Percentiles rank a stretch among this genome's conserved stretches.
Evolutionary conservation across 2,329 filamentous ascomycete genomes (phyloP).

Genomic region (Claviceps capensis): DNA sequence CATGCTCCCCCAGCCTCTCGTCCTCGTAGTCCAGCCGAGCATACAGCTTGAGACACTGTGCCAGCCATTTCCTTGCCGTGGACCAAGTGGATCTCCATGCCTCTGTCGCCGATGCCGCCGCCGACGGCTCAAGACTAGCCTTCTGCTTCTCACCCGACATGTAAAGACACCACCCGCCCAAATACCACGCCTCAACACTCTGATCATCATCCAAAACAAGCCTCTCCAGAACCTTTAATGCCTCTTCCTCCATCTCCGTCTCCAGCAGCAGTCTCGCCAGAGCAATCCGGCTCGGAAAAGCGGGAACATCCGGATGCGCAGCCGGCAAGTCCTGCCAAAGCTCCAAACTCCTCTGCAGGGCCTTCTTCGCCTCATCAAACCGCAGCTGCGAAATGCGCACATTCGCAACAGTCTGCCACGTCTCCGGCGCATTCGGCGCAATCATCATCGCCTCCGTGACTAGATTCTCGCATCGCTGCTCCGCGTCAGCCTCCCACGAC

Average conservation of each 20-base stretch:
- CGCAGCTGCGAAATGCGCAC: slow-evolving; percentile 81
- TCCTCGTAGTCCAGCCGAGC: slow-evolving; percentile 72
- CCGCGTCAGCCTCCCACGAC: slow-evolving; percentile 83
- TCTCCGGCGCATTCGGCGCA: slow-evolving; percentile 68
- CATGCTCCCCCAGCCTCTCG: slow-evolving; percentile 61
- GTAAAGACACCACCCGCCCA: slow-evolving; percentile 87
- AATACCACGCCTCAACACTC: slow-evolving; percentile 93
- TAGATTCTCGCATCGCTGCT: slow-evolving; percentile 72
- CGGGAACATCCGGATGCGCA: slow-evolving; percentile 59
- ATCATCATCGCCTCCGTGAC: slow-evolving; percentile 84
- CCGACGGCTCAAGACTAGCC: slow-evolving; percentile 21
- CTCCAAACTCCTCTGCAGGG: slow-evolving; percentile 64
- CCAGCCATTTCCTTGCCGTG: slow-evolving; percentile 71
- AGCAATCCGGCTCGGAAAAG: slow-evolving; percentile 75
- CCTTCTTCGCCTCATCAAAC: slow-evolving; percentile 64
- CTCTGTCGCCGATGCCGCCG: slow-evolving; percentile 13
- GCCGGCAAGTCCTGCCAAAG: slow-evolving; percentile 72
- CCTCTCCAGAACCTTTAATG: slow-evolving; percentile 71
- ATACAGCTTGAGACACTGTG: slow-evolving; percentile 70
- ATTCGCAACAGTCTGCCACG: slow-evolving; percentile 90
- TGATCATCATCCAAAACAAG: slow-evolving; percentile 80
- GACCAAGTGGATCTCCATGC: slow-evolving; percentile 51
- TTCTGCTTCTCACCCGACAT: slow-evolving; percentile 57
- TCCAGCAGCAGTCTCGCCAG: slow-evolving; percentile 81
- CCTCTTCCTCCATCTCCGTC: slow-evolving; percentile 71